Base-by-base conservation (phyloP, 805 yeast species). In the Pichia occidentalis region DNA sequence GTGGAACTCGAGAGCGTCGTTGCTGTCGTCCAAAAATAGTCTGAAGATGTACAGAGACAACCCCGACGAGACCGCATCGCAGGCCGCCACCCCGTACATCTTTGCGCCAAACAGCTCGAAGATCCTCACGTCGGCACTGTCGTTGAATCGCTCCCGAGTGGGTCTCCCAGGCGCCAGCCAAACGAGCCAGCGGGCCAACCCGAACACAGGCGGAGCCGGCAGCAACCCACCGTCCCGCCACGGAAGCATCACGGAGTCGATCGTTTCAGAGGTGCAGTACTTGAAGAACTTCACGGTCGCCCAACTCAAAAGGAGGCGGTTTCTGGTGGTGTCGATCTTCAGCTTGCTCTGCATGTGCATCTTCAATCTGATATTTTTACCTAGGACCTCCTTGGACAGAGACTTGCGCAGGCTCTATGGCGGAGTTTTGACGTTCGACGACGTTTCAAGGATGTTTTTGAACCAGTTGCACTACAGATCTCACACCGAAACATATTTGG, bases 341-440 rank as follows among this genome's bases (percentile, higher is more conserved):
- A 58, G 70, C 56, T 62, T 69, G 47, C 66, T 69, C 43, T 60
- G 69, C 32, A 53, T 64, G 17, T 83, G 85, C 1, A 43, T 76
- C 2, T 76, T 83, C 53, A 74, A 83, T 28, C 63, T 85, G 34
- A 74, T 80, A 0, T 87, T 87, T 54, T 64, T 86, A 12, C 96
- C 95, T 2, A 60, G 95, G 40, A 85, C 97, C 1, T 84, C 95
- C 2, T 63, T 85, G 14, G 75, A 82, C 34, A 64, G 95, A 46
- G 96, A 88, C 57, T 75, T 83, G 50, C 70, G 90, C 49, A 63
- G 95, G 34, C 57, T 85, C 46, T 85, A 85, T 58, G 77, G 80
- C 23, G 69, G 77, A 24, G 70, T 65, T 37, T 54, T 85, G 34
- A 79, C 95, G 3, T 70, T 68, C 39, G 70, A 76, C 8, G 96